Base-by-base conservation (phyloP, 176 grass and related monocot species). In the Eragrostis nindensis region DNA sequence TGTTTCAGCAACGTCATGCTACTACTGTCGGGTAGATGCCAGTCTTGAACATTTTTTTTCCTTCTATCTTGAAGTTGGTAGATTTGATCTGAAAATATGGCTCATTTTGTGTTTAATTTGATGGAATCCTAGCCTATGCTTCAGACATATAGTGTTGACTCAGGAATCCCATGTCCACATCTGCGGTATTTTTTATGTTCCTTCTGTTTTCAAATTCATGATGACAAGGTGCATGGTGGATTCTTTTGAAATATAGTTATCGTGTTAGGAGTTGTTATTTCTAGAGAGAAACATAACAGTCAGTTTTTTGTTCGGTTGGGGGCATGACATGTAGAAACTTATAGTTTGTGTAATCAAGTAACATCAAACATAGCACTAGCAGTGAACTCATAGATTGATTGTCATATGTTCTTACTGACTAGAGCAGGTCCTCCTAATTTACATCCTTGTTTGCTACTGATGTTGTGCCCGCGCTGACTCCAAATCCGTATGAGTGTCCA, bases 21-120 rank as follows among this genome's bases (percentile, higher is more conserved):
- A 80, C 39, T 84, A 79, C 61, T 98, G 95, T 82, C 86, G 88
- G 95, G 95, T 98, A 94, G 47, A 68, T 19, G 32, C 61, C 16
- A 40, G 50, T 38, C 8, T 45, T 50, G 24, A 45, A 45, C 48
- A 67, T 74, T 48, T 40, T n/a, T n/a, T n/a, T 47, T 67, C 54
- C 38, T 71, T 66, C 12, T 66, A 17, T n/a, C 46, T 89, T 59
- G 39, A 76, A 55, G 65, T 77, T 71, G 46, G 11, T 63, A 70
- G 19, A 56, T 5, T 27, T 78, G 29, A 10, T 83, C 41, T 54
- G 71, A 63, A 54, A 16, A 62, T 81, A 76, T 67, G 68, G 53
- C 4, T 50, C 26, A 54, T 16, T 24, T 71, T n/a, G 43, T 75
- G 50, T 50, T 78, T 62, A 76, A 5, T 36, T 75, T 13, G 53